Conservation (phyloP, 2,329 filamentous ascomycete species). For the Exophiala dermatitidis region DNA sequence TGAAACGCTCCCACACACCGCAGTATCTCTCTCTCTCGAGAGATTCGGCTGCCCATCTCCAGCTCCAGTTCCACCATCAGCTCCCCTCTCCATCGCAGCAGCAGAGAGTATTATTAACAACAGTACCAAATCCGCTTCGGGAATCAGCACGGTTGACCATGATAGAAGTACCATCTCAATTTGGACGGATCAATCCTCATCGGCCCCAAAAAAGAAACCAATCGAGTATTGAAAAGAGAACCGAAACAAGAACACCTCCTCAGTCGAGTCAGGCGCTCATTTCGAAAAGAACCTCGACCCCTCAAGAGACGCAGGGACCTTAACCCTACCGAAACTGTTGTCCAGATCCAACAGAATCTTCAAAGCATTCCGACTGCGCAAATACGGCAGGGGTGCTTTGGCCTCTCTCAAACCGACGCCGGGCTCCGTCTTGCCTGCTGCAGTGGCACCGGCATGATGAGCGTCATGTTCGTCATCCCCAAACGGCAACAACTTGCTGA, state of each 20-base stretch:
- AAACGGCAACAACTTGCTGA: slow-evolving; percentile 73
- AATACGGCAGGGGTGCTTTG: slow-evolving; percentile 56
- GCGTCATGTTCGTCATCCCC: slow-evolving; percentile 50
- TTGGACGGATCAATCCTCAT: no score
- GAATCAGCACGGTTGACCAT: no score
- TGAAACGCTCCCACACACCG: no score
- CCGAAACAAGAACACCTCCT: not conserved
- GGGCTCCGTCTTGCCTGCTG: slow-evolving; percentile 55
- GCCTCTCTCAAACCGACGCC: slow-evolving; percentile 58
- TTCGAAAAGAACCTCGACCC: not conserved
- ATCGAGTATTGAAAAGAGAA: not conserved
- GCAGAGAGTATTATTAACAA: no score
- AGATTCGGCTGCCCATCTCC: not conserved
- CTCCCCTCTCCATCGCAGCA: not conserved
- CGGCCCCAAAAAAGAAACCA: no score
- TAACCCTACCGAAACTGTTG: slow-evolving; percentile 77
- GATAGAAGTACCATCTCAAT: no score
- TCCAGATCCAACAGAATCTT: slow-evolving; percentile 95
- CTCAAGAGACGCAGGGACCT: slow-evolving; percentile 42
- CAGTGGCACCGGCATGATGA: slow-evolving; percentile 30
- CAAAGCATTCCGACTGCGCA: slow-evolving; percentile 77
- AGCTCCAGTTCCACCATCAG: not conserved
- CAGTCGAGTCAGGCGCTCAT: not conserved
- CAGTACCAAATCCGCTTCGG: no score
- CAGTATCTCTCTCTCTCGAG: no score